Evolutionary conservation across 129 eudicot species (phyloP).

Genomic region (Chrysanthemum lavandulifolium): DNA sequence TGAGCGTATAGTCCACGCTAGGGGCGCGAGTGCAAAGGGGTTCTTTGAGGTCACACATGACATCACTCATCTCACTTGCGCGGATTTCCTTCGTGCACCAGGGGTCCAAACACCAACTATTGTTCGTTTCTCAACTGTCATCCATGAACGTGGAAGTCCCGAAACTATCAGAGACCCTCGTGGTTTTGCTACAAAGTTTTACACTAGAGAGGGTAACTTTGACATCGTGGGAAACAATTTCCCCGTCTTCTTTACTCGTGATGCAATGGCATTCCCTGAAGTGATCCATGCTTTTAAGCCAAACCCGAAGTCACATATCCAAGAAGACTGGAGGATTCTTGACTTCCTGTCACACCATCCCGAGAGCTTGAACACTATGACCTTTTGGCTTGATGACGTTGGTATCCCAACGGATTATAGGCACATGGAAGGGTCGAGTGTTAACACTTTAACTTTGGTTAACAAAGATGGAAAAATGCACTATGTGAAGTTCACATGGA

Average conservation of each 20-base stretch:
- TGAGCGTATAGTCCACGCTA: constrained; percentile 84
- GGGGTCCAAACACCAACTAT: constrained; percentile 90
- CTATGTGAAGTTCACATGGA: constrained; percentile 80
- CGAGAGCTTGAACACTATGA: constrained; percentile 72
- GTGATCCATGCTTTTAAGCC: constrained; percentile 82
- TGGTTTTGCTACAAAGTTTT: constrained; percentile 83
- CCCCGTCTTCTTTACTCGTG: constrained; percentile 76
- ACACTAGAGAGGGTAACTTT: constrained; percentile 90
- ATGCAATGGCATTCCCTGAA: constrained; percentile 81
- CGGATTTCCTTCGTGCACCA: constrained; percentile 84
- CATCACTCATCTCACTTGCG: constrained; percentile 70
- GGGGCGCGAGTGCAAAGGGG: constrained; percentile 94
- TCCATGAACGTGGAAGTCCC: constrained; percentile 92
- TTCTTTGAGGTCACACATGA: constrained; percentile 92
- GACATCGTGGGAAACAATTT: constrained; percentile 87
- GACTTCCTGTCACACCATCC: constrained; percentile 87
- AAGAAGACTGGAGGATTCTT: constrained; percentile 76
- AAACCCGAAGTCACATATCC: constrained; percentile 83
- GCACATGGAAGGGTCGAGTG: constrained; percentile 85
- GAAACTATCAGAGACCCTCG: constrained; percentile 86
- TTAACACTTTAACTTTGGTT: constrained; percentile 56
- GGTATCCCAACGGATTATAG: constrained; percentile 80
- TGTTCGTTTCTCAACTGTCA: constrained; percentile 87
- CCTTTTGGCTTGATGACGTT: constrained; percentile 69
- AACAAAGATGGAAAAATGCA: constrained; percentile 69